These are phyloP conservation scores for Pleurotus pulmonarius DNA, from an alignment of 768 basidiomycete genomes.

Conservation along the genomic window DNA sequence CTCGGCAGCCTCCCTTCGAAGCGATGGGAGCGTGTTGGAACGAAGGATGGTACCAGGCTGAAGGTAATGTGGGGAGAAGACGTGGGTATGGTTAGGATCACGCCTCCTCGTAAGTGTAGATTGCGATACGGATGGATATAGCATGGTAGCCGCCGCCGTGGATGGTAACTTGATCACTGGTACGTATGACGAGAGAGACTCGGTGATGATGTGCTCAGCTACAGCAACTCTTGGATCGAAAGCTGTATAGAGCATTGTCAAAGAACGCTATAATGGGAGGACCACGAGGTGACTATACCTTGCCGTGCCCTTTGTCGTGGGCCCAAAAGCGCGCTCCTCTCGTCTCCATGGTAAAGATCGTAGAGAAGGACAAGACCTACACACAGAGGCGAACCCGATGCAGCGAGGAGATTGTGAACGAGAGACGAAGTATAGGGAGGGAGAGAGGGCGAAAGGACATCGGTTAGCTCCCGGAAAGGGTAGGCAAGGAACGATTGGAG, in stretches of 20 bases:
- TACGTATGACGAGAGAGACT: not conserved
- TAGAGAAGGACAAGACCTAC: slow-evolving; percentile 1
- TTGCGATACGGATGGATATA: not conserved
- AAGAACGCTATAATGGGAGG: not conserved
- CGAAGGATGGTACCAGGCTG: slow-evolving; percentile 2
- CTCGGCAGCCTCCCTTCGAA: slow-evolving; percentile 64
- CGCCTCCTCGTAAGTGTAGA: not conserved
- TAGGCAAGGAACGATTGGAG: slow-evolving; percentile 6
- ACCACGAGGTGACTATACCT: not conserved
- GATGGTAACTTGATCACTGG: slow-evolving; percentile 2
- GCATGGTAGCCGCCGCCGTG: not conserved
- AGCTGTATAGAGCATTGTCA: not conserved
- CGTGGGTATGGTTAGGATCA: not conserved
- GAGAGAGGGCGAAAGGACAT: not conserved
- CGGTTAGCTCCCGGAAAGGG: slow-evolving; percentile 2
- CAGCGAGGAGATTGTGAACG: slow-evolving; percentile 5
- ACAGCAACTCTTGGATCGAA: slow-evolving; percentile 4
- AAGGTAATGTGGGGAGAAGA: slow-evolving; percentile 1
- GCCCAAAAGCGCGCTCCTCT: not conserved
- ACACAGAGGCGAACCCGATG: not conserved
- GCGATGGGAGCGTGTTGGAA: slow-evolving; percentile 49
- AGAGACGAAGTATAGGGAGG: slow-evolving; percentile 2
- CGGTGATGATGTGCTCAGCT: slow-evolving; percentile 5
- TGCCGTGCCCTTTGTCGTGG: slow-evolving; percentile 2
- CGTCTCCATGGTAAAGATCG: not conserved